Base-by-base conservation (phyloP, 169 alveolate species). In the Plasmodium gaboni region DNA sequence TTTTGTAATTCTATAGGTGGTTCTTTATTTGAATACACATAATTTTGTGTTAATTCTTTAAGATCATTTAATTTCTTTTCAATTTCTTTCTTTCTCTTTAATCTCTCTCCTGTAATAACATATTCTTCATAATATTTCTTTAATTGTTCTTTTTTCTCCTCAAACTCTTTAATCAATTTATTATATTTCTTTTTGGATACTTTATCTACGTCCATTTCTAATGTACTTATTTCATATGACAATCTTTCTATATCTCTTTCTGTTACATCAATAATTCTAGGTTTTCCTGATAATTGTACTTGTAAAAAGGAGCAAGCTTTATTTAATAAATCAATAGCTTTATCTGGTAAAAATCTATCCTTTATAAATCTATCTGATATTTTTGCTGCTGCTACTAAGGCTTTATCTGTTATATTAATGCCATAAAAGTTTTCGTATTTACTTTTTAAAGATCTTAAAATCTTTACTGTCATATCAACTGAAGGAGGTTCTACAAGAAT, bases 301-400 rank as follows among this genome's bases (percentile, higher is more conserved):
- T 78, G 87, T 8, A 80, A 68, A 69, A 78, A 78, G 9, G 91
- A 73, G 44, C 93, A 68, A 8, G 95, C 95, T 74, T 92, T 92
- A 44, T 92, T 92, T 26, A 92, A 42, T 69, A 92, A 44, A 65
- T 92, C 95, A 13, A 92, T 88, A 15, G 95, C 93, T 55, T 92
- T 92, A 60, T 92, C 95, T 24, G 95, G 95, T 51, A 88, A 42
- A 61, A 12, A 70, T 22, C 94, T 50, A 19, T 88, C 92, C 42
- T 88, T 88, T 22, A 92, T 80, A 63, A 80, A 92, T n/a, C 92
- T 46, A 61, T 70, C 90, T 2, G 95, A 70, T 2, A 88, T 72
- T 28, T 80, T 86, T 1, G 74, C 93, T 10, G 95, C 72, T 1
- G 95, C 92, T 19, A 88, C 74, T 13, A 92, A 44, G 3, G 95